Evolutionary conservation across 129 eudicot species (phyloP).

Genomic region (Tagetes erecta): DNA sequence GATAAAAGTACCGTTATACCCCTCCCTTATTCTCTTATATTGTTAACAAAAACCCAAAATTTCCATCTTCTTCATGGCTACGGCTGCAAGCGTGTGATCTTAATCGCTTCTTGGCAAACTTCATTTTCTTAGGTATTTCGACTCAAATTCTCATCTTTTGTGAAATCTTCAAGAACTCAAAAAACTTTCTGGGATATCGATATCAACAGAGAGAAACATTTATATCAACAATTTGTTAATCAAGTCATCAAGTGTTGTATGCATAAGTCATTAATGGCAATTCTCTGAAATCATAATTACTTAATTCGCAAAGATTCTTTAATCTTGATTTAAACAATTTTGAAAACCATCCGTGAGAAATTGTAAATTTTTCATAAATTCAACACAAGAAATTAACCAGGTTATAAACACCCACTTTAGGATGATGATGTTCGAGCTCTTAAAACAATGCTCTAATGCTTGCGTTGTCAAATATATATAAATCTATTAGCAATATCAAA

Average conservation of each 20-base stretch:
- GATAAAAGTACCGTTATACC: no score
- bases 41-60: no score
- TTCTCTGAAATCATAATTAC: constrained; percentile 44
- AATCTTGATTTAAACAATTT: constrained; percentile 7
- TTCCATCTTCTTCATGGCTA: no score
- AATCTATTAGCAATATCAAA: no score
- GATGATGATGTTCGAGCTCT: constrained; percentile 52
- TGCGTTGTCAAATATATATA: constrained; percentile 35
- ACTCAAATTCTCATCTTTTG: no score
- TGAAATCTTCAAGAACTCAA: constrained; percentile 25
- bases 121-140: no score
- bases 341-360: background rate
- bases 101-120: no score
- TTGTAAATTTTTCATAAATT: background rate
- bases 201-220: constrained; percentile 18
- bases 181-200: constrained; percentile 30
- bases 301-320: background rate
- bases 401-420: constrained; percentile 60
- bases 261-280: constrained; percentile 48
- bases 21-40: no score
- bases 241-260: constrained; percentile 23
- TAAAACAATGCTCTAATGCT: constrained; percentile 38
- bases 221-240: constrained; percentile 6
- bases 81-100: no score
- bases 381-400: constrained; percentile 15